These are phyloP conservation scores for Aspergillus amoenus DNA, from an alignment of 2,329 filamentous ascomycete species.

Conservation along the genomic window DNA sequence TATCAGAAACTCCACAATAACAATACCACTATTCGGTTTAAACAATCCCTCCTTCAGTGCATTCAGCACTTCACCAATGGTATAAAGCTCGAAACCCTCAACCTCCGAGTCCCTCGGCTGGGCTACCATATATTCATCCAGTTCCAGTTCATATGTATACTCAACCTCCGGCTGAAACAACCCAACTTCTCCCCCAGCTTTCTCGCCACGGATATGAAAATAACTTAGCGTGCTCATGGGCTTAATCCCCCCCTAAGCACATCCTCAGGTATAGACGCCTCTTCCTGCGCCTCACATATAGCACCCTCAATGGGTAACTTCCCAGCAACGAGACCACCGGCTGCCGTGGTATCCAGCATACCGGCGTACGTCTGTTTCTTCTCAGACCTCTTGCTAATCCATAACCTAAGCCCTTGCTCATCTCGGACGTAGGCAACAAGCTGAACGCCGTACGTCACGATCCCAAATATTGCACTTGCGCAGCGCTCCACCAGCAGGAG, in stretches of 20 bases:
- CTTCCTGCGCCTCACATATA: constrained; percentile 23
- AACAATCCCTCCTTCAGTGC: constrained; percentile 28
- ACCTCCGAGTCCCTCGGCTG: constrained; percentile 31
- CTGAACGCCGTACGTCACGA: constrained; percentile 47
- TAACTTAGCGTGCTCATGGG: constrained; percentile 4
- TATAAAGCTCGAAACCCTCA: constrained; percentile 28
- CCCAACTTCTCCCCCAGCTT: constrained; percentile 1
- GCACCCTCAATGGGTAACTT: constrained; percentile 25
- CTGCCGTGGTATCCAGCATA: constrained; percentile 29
- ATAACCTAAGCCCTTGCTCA: constrained; percentile 16
- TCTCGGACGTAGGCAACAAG: constrained; percentile 36
- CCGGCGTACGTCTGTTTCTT: constrained; percentile 30
- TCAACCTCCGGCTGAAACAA: constrained; percentile 31
- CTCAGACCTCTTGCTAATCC: constrained; percentile 26
- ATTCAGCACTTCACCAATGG: constrained; percentile 24
- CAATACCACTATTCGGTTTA: constrained; percentile 32
- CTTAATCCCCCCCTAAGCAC: neutral
- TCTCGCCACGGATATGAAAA: neutral
- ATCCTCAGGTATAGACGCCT: constrained; percentile 15
- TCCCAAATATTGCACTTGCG: constrained; percentile 43
- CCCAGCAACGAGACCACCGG: constrained; percentile 18
- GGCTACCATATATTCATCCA: constrained; percentile 22
- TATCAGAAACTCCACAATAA: constrained; percentile 35
- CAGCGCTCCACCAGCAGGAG: constrained; percentile 45
- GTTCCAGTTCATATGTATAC: constrained; percentile 35